These are phyloP conservation scores for Leishmania tarentolae DNA, from an alignment of 208 protist species.

Conservation along the genomic window DNA sequence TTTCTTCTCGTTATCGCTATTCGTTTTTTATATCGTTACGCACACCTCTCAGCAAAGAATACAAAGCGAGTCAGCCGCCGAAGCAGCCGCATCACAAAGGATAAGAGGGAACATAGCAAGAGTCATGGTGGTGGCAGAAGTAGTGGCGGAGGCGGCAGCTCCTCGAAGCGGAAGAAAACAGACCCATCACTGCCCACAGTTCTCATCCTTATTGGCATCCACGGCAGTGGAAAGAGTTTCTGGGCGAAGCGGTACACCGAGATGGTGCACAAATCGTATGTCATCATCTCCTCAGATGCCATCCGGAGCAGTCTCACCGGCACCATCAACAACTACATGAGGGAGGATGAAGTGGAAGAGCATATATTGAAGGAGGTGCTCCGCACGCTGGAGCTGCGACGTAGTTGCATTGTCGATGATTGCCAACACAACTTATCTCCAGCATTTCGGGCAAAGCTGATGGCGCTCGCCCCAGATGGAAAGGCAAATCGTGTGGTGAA, in stretches of 20 bases:
- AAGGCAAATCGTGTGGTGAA: slow-evolving; percentile 59
- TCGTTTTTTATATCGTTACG: slow-evolving; percentile 18
- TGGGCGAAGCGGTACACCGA: slow-evolving; percentile 73
- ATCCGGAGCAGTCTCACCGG: slow-evolving; percentile 48
- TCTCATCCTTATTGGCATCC: slow-evolving; percentile 69
- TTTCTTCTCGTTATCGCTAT: slow-evolving; percentile 15
- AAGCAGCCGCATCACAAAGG: slow-evolving; percentile 9
- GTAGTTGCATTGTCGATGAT: slow-evolving; percentile 75
- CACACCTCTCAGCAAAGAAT: neutral
- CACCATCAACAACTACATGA: slow-evolving; percentile 52
- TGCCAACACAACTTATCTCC: slow-evolving; percentile 56
- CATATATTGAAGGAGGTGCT: slow-evolving; percentile 52
- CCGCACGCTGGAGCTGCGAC: slow-evolving; percentile 40
- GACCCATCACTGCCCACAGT: slow-evolving; percentile 62
- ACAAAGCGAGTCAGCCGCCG: slow-evolving; percentile 16
- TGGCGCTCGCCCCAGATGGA: slow-evolving; percentile 28
- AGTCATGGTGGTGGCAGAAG: neutral
- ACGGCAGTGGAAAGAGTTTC: slow-evolving; percentile 81
- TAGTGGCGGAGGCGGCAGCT: slow-evolving; percentile 8
- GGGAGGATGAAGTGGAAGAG: slow-evolving; percentile 63
- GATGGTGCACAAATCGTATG: slow-evolving; percentile 60
- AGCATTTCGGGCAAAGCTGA: slow-evolving; percentile 53
- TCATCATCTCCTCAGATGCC: slow-evolving; percentile 56
- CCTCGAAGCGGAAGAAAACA: slow-evolving; percentile 24
- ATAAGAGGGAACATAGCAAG: slow-evolving; percentile 27